Evolutionary conservation across 306 rosid species (phyloP).

Genomic region (Begonia peltatifolia): DNA sequence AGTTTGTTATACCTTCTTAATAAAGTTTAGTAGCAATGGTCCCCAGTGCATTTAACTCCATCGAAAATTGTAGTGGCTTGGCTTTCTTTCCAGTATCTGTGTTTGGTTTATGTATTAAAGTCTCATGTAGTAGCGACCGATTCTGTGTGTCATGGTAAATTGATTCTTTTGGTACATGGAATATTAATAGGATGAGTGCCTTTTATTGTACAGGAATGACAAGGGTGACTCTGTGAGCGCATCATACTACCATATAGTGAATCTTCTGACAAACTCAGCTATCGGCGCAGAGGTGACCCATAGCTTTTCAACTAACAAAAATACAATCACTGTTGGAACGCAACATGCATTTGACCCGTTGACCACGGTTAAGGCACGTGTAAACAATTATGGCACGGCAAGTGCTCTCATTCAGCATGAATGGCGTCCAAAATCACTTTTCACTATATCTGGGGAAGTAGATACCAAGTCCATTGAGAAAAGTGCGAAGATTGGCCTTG

Average conservation of each 20-base stretch:
- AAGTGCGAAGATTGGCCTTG: constrained; percentile 76
- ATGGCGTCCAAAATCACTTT: constrained; percentile 84
- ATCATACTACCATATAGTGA: constrained; percentile 61
- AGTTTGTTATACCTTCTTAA: too few species aligned
- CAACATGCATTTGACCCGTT: constrained; percentile 69
- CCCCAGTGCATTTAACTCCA: too few species aligned
- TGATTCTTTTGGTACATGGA: not conserved
- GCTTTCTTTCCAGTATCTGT: too few species aligned
- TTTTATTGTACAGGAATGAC: constrained; percentile 46
- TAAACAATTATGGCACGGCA: constrained; percentile 60
- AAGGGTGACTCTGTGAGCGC: constrained; percentile 63
- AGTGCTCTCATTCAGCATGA: constrained; percentile 83
- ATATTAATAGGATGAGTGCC: constrained; percentile 6
- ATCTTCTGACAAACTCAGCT: constrained; percentile 50
- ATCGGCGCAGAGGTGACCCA: constrained; percentile 76
- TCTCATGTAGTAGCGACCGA: not conserved
- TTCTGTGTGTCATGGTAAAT: not conserved
- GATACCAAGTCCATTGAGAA: constrained; percentile 80
- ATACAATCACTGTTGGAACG: constrained; percentile 59
- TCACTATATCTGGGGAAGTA: constrained; percentile 88
- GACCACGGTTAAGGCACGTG: constrained; percentile 56
- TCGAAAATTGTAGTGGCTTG: too few species aligned
- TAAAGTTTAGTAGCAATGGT: too few species aligned
- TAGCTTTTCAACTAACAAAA: constrained; percentile 52
- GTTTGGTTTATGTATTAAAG: not conserved